Base-by-base conservation (phyloP, 179 eudicot genomes). In the Silene noctiflora region DNA sequence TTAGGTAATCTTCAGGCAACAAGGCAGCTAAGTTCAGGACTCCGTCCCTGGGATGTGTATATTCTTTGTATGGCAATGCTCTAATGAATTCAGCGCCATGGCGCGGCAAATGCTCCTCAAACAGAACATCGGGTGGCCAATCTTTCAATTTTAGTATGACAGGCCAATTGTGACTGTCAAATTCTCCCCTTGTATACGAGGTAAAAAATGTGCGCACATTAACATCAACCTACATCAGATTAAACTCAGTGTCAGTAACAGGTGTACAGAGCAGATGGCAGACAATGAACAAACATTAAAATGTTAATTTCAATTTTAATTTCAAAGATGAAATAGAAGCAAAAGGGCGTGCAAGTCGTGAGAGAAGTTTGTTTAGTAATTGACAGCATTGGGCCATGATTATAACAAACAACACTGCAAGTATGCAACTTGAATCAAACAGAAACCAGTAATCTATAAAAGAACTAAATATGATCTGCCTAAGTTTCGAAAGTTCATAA, bases 21-120 rank as follows among this genome's bases (percentile, higher is more conserved):
- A 79, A 81, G 24, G 90, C 55, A 20, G 91, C 89, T 59, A 89
- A 66, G 76, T 89, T 89, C 12, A 87, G 77, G 48, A 83, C 64
- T 9, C 96, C 96, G 29, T 64, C 35, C n/a, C 61, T 55, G 14
- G 90, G 96, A 76, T 91, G 91, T 20, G 96, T 91, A 59, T 91
- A 91, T 80, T 89, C 90, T 77, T 82, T 82, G 64, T 79, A 91
- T 35, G 96, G 96, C 84, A 91, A 85, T 14, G 88, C 86, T 62
- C 77, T 60, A 48, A 89, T 77, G 71, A 91, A 89, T 72, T 91
- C 96, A 3, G 81, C 81, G 66, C 83, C 81, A 81, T 91, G 96
- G n/a, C 96, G 90, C 20, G 93, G 93, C 77, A 91, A 79, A 8
- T 79, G 86, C 80, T 86, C 70, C 72, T 89, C 85, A 79, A 91